These are phyloP conservation scores for Sporothrix protearum DNA, from an alignment of 2,329 filamentous ascomycete species.

Conservation along the genomic window DNA sequence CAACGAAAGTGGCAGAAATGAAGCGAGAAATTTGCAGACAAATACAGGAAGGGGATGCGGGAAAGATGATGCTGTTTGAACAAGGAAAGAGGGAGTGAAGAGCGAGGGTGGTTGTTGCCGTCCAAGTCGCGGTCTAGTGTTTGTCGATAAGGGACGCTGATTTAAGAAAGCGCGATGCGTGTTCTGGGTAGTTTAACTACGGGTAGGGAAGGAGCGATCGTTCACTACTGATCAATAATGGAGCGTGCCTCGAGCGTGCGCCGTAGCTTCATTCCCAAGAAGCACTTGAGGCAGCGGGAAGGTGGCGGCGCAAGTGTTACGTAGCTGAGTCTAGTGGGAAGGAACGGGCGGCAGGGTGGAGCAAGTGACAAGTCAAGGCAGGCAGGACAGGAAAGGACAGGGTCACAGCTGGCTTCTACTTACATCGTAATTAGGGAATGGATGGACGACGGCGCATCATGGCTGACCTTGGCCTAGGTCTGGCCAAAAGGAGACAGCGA, in stretches of 20 bases:
- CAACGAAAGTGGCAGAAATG: neutral
- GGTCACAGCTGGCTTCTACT: neutral
- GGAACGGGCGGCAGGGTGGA: constrained; percentile 17
- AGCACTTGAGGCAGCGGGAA: neutral
- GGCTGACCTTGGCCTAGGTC: neutral
- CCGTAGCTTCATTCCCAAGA: constrained; percentile 16
- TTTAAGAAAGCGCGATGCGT: constrained; percentile 16
- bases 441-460: neutral
- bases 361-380: too few species aligned
- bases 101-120: neutral
- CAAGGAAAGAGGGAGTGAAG: neutral
- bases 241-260: neutral
- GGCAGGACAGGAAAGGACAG: neutral
- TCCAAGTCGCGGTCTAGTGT: constrained; percentile 10
- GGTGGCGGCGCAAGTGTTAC: constrained; percentile 23
- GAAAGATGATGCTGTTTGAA: neutral
- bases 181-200: constrained; percentile 4
- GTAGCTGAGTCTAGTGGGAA: constrained; percentile 19
- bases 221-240: neutral
- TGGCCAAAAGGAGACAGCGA: constrained; percentile 7
- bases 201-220: neutral
- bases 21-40: too few species aligned
- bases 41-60: neutral
- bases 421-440: constrained; percentile 7
- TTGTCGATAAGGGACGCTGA: neutral